phyloP scores from a whole-genome alignment of 2,329 filamentous ascomycete genomes.

The Talaromyces pinophilus region DNA sequence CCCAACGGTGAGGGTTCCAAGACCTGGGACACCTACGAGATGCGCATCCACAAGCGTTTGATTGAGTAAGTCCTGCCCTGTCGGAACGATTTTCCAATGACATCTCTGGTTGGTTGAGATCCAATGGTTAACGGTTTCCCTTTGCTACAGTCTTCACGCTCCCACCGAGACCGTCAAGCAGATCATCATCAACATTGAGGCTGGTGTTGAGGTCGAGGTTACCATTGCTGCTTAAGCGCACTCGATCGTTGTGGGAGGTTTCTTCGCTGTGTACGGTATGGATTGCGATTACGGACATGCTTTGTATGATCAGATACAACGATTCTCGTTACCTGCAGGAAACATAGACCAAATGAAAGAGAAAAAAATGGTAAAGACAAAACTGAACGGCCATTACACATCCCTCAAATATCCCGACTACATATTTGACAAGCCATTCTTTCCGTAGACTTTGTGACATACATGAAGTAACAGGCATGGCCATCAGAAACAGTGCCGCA shows the following conservation, averaged over 20 bases:
- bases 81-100: not conserved
- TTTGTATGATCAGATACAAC: conserved; percentile 14
- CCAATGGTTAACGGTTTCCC: not conserved
- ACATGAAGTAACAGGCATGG: not conserved
- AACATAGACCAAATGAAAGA: conserved; percentile 20
- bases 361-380: conserved; percentile 19
- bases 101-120: not conserved
- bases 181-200: conserved; percentile 58
- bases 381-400: not conserved
- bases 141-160: conserved; percentile 72
- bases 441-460: not conserved
- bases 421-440: not conserved
- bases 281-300: not conserved
- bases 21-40: conserved; percentile 99
- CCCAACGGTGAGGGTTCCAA: conserved; percentile 99
- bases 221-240: conserved; percentile 53
- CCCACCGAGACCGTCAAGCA: conserved; percentile 75
- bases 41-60: conserved; percentile 98
- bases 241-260: conserved; percentile 18
- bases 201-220: conserved; percentile 56
- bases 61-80: conserved; percentile 68
- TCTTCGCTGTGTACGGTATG: conserved; percentile 10
- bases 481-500: not conserved
- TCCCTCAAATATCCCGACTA: not conserved
- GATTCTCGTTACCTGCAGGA: conserved; percentile 4